phyloP scores from a whole-genome alignment of 345 rosid species.

The Turnera subulata region DNA sequence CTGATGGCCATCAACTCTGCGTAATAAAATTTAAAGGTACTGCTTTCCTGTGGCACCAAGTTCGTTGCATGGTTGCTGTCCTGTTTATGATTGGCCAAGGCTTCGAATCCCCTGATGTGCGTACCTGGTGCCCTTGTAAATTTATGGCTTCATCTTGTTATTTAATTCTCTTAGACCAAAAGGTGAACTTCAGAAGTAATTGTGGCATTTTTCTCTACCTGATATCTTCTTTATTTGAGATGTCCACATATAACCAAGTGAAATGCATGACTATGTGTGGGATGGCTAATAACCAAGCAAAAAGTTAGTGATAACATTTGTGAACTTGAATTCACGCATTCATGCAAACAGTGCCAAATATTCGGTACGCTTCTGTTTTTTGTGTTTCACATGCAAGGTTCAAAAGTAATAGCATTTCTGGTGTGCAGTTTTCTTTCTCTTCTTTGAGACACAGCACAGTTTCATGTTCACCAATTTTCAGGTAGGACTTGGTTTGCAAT shows the following conservation, averaged over 20 bases:
- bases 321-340: not conserved
- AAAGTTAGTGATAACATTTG: not conserved
- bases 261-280: not conserved
- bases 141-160: slow-evolving; percentile 12
- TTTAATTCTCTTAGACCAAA: not conserved
- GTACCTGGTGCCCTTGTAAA: slow-evolving; percentile 23
- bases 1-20: slow-evolving; percentile 58
- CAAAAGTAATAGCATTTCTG: too few species aligned
- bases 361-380: too few species aligned
- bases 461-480: too few species aligned
- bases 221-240: not conserved
- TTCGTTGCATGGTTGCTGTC: slow-evolving; percentile 88
- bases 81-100: slow-evolving; percentile 92
- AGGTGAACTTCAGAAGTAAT: not conserved
- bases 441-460: too few species aligned
- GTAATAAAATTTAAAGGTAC: slow-evolving; percentile 72
- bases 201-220: not conserved
- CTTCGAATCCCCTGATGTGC: slow-evolving; percentile 69
- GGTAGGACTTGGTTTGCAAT: slow-evolving; percentile 7
- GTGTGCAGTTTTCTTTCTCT: too few species aligned
- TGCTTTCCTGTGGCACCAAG: slow-evolving; percentile 95
- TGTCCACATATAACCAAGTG: not conserved
- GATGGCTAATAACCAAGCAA: not conserved
- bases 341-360: not conserved
- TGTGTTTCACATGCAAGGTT: too few species aligned